These are phyloP conservation scores for Cucurbita pepo DNA, from an alignment of 306 rosid species.

Conservation along the genomic window DNA sequence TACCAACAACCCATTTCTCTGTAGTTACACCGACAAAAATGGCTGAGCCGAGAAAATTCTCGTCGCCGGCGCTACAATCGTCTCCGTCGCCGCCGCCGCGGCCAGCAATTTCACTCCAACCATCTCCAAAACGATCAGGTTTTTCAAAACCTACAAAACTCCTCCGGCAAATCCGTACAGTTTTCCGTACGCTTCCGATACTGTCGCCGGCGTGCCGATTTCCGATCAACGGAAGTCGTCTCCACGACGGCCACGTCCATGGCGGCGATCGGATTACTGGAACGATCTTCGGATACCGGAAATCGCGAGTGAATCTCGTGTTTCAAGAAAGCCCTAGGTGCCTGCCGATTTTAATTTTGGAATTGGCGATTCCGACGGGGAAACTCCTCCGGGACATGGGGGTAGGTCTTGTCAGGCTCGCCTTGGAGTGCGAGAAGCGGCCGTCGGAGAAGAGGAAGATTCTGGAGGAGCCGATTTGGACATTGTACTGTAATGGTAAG, in stretches of 20 bases:
- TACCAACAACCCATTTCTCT: not conserved
- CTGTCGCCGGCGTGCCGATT: constrained; percentile 48
- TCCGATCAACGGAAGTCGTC: constrained; percentile 13
- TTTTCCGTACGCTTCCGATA: constrained; percentile 61
- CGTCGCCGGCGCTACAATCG: not conserved
- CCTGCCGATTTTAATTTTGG: constrained; percentile 46
- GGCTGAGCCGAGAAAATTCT: not conserved
- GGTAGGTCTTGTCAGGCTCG: constrained; percentile 46
- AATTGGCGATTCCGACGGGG: constrained; percentile 46
- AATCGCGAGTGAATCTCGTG: constrained; percentile 46
- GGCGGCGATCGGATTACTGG: constrained; percentile 57
- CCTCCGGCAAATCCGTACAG: constrained; percentile 24
- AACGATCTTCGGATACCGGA: constrained; percentile 53
- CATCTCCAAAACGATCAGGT: constrained; percentile 27
- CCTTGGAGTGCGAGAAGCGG: constrained; percentile 61
- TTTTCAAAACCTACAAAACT: constrained; percentile 25
- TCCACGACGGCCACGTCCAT: constrained; percentile 24
- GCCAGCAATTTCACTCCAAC: constrained; percentile 36
- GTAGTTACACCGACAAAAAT: no score
- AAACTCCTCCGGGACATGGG: constrained; percentile 69
- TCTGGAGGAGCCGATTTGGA: constrained; percentile 64
- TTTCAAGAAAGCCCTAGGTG: constrained; percentile 56
- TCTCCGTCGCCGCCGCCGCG: not conserved
- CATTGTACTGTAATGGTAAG: constrained; percentile 55
- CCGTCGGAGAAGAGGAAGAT: constrained; percentile 36